Evolutionary conservation across 768 basidiomycete genomes (phyloP).

Genomic region (Infundibulicybe gibba): DNA sequence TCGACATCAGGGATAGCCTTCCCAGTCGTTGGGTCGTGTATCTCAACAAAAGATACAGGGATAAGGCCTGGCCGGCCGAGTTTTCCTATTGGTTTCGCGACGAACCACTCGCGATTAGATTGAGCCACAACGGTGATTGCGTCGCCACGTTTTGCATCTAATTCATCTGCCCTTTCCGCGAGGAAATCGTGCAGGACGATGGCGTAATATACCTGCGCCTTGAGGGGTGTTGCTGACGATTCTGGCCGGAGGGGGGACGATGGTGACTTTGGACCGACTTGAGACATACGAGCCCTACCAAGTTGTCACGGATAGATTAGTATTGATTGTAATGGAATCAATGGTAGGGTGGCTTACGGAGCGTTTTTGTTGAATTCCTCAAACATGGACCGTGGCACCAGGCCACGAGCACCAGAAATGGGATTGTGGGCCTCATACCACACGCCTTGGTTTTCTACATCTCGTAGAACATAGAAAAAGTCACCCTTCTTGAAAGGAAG

Average conservation of each 20-base stretch:
- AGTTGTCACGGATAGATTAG: constrained; percentile 5
- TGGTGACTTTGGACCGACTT: constrained; percentile 21
- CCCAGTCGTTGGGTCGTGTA: constrained; percentile 89
- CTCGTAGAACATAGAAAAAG: constrained; percentile 93
- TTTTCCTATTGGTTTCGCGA: constrained; percentile 95
- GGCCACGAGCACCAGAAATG: constrained; percentile 82
- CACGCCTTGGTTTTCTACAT: constrained; percentile 48
- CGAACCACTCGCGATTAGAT: constrained; percentile 99
- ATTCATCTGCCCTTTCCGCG: constrained; percentile 95
- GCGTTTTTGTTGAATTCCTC: constrained; percentile 84
- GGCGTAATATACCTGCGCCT: constrained; percentile 81
- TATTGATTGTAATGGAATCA: constrained; percentile 2
- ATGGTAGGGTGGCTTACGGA: constrained; percentile 41
- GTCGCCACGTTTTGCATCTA: constrained; percentile 93
- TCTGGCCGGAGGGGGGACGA: constrained; percentile 20
- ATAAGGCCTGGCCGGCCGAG: constrained; percentile 96
- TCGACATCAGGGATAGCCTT: constrained; percentile 72
- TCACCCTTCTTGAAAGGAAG: constrained; percentile 92
- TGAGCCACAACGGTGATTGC: constrained; percentile 96
- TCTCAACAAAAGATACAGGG: constrained; percentile 95
- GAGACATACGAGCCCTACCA: constrained; percentile 40
- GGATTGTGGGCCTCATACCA: constrained; percentile 98
- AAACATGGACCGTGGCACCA: constrained; percentile 84
- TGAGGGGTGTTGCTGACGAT: constrained; percentile 29
- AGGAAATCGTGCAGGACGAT: constrained; percentile 93